Evolutionary conservation across 441 rosid genomes (phyloP), one percentile per base, ranked within the genome.

Genomic region (Euphorbia celastroides): DNA sequence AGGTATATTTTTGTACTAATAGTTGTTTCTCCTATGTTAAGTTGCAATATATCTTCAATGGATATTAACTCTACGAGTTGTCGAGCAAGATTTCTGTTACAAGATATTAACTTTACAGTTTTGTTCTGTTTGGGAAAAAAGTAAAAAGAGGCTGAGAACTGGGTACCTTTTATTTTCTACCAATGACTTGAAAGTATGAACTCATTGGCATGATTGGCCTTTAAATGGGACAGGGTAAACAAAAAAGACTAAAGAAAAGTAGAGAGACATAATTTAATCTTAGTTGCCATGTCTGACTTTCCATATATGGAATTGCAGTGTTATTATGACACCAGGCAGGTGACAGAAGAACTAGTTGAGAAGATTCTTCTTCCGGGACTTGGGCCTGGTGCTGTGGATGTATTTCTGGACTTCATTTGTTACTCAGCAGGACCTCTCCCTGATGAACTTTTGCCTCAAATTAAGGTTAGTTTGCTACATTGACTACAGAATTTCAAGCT

Each of bases 351-450:
- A 68, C 81, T 90, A 54, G 90, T 93, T 52, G 78, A 90, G 74
- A 84, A 69, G 57, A 90, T 90, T 70, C 82, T 87, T 64, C 87
- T 78, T 62, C 96, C 95, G 26, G 97, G 97, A 67, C 92, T 93
- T 5, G 84, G 88, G 83, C 88, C 95, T 1, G 97, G 96, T 28
- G 96, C 96, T 28, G 87, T 75, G 14, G 95, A 90, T 79, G 89
- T 93, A 34, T 89, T 93, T 66, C 96, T 93, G 0, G 95, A 82
- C 71, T 93, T 93, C 77, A 89, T 93, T 14, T 87, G 98, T 80
- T 93, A 90, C 80, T 86, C 97, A 0, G 89, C 77, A 7, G 95
- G 96, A 55, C 96, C 97, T 13, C 93, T 93, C 70, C 93, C 98
- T 0, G 93, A 93, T 81, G 97, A 93, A 57, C 85, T 93, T 65